These are phyloP conservation scores for Clavariopsis aquatica DNA, from an alignment of 495 filamentous ascomycete genomes.

Conservation along the genomic window DNA sequence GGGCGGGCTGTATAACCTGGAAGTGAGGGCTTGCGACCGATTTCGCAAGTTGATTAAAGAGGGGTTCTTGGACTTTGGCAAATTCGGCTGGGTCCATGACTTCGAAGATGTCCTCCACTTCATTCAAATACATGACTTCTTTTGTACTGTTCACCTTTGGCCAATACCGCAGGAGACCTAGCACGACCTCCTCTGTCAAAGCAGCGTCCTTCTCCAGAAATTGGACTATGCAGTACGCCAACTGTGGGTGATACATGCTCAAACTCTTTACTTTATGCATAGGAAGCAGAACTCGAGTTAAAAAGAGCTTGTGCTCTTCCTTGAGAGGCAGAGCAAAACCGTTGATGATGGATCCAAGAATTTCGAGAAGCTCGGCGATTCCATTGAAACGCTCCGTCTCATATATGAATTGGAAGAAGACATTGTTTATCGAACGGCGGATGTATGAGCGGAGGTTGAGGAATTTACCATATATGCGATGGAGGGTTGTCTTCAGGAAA, in stretches of 20 bases:
- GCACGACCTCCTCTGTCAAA: constrained; percentile 96
- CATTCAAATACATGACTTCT: constrained; percentile 99
- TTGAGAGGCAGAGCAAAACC: constrained; percentile 96
- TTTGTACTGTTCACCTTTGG: constrained; percentile 99
- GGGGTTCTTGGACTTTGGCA: constrained; percentile 94
- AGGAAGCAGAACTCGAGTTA: constrained; percentile 89
- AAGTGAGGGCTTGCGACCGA: constrained; percentile 98
- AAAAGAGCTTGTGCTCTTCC: constrained; percentile 98
- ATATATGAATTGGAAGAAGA: constrained; percentile 99
- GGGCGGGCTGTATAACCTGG: constrained; percentile 58
- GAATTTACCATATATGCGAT: constrained; percentile 99
- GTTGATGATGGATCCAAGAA: constrained; percentile 98
- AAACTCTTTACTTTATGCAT: constrained; percentile 98
- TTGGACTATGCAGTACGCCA: constrained; percentile 99
- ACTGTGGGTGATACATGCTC: constrained; percentile 99
- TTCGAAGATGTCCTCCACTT: constrained; percentile 99
- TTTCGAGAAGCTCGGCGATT: constrained; percentile 94
- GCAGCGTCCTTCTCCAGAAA: constrained; percentile 98
- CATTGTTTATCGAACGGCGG: constrained; percentile 97
- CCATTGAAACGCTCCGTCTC: constrained; percentile 99
- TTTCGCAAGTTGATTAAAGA: constrained; percentile 96
- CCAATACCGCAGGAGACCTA: constrained; percentile 95
- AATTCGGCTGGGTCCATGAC: constrained; percentile 99
- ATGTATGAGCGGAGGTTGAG: constrained; percentile 97
- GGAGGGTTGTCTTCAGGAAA: constrained; percentile 96